Conservation (phyloP, 176 grass and related monocot species). For the Juncus inflexus region DNA sequence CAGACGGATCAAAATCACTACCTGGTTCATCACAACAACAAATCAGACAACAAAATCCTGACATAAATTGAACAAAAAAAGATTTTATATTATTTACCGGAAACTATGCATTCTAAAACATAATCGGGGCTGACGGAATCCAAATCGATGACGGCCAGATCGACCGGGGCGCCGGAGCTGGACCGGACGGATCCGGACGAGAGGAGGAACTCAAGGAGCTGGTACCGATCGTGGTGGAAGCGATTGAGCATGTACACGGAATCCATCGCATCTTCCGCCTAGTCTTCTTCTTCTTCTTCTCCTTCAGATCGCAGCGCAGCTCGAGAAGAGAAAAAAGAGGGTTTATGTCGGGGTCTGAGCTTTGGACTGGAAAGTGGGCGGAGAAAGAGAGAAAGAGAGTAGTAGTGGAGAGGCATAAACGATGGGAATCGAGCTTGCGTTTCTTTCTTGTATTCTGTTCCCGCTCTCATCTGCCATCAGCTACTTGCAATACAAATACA, state of each 20-base stretch:
- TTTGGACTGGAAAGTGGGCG: background rate
- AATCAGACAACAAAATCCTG: background rate
- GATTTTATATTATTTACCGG: constrained; percentile 40
- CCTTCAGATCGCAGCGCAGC: too few relatives aligned
- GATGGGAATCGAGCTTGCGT: background rate
- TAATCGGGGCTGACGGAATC: constrained; percentile 70
- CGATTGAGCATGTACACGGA: constrained; percentile 44
- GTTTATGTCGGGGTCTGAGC: background rate
- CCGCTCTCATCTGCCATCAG: constrained; percentile 9
- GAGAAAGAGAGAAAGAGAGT: background rate
- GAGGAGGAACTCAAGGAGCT: constrained; percentile 68
- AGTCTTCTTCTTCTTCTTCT: background rate
- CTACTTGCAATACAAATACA: too few relatives aligned
- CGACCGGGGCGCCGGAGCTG: constrained; percentile 33
- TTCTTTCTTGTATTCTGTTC: constrained; percentile 17
- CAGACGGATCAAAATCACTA: constrained; percentile 56
- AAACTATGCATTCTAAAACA: constrained; percentile 58
- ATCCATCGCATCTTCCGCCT: constrained; percentile 38
- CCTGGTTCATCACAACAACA: constrained; percentile 37
- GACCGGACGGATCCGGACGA: constrained; percentile 30
- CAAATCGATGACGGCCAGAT: constrained; percentile 64
- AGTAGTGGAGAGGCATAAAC: constrained; percentile 23
- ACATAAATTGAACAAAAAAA: background rate
- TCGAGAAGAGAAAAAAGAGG: background rate
- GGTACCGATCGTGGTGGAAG: constrained; percentile 71